Percentiles rank a stretch among this genome's conserved stretches.
These are phyloP conservation scores for Closterium sp. DNA, from an alignment of 139 green algal genomes.

Conservation along the genomic window DNA sequence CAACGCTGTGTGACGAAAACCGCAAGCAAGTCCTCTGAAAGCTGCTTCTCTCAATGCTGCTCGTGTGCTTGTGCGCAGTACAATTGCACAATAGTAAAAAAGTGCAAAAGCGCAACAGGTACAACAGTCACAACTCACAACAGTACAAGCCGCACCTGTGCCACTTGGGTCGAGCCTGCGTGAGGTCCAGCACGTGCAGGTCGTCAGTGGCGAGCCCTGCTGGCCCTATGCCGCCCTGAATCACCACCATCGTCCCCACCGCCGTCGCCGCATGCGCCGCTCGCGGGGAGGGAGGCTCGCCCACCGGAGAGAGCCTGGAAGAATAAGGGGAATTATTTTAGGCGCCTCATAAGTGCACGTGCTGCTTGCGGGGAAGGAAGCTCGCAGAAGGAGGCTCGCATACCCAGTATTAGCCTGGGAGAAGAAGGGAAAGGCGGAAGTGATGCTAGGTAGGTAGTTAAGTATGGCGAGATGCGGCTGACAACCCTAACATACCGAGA, in stretches of 20 bases:
- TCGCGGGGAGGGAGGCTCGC: slow-evolving; percentile 85
- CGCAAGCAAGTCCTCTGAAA: neutral
- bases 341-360: slow-evolving; percentile 66
- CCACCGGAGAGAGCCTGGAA: slow-evolving; percentile 54
- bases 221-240: slow-evolving; percentile 89
- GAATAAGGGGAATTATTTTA: no score
- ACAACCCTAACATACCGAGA: neutral
- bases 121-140: no score
- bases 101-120: no score
- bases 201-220: slow-evolving; percentile 91
- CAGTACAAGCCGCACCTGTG: slow-evolving; percentile 56
- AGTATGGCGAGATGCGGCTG: neutral
- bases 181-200: slow-evolving; percentile 98
- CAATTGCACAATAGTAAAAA: no score
- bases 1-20: neutral
- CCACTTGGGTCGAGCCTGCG: slow-evolving; percentile 79
- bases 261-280: slow-evolving; percentile 95
- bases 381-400: slow-evolving; percentile 80
- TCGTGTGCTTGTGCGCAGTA: no score
- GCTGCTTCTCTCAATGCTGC: neutral
- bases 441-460: neutral
- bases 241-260: slow-evolving; percentile 97
- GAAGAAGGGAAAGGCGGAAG: neutral
- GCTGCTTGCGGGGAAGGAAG: slow-evolving; percentile 75
- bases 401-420: slow-evolving; percentile 42